Conservation (phyloP, 2,329 filamentous ascomycete species). For the Paracoccidioides lutzii region DNA sequence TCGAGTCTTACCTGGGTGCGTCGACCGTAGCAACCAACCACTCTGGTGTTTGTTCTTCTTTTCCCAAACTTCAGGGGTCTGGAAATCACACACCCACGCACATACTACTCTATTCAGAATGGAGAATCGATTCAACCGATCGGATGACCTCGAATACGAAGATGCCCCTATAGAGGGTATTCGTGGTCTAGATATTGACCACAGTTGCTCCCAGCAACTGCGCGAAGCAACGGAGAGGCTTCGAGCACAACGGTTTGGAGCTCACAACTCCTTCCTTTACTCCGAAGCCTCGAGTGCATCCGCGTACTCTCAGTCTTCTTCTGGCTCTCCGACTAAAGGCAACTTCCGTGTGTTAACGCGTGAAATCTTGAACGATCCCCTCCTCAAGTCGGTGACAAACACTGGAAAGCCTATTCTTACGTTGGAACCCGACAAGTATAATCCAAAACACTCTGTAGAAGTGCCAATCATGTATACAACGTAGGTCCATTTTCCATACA, state of each 20-base stretch:
- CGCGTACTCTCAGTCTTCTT: conserved; percentile 3
- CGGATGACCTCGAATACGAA: not conserved
- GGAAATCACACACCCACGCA: not conserved
- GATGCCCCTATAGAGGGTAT: not conserved
- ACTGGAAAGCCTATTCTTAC: conserved; percentile 1
- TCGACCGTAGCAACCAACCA: not conserved
- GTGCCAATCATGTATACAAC: conserved; percentile 20
- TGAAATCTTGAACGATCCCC: conserved; percentile 11
- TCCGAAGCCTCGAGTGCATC: not conserved
- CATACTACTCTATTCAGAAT: not conserved
- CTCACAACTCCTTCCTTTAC: not conserved
- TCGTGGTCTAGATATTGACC: not conserved
- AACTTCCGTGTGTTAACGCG: conserved; percentile 11
- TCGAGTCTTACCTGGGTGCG: not conserved
- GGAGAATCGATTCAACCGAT: not conserved
- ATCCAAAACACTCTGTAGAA: conserved; percentile 14
- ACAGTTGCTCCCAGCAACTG: not conserved
- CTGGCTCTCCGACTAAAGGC: conserved; percentile 6
- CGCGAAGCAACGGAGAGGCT: not conserved
- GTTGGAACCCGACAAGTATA: conserved; percentile 11
- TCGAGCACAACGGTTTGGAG: not conserved
- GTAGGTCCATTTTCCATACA: conserved; percentile 11
- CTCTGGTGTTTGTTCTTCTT: not conserved
- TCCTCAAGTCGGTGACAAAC: conserved; percentile 6
- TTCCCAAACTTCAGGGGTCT: not conserved